Base-by-base conservation (phyloP, 1,284 basidiomycete species). In the Sphagnurus paluster region DNA sequence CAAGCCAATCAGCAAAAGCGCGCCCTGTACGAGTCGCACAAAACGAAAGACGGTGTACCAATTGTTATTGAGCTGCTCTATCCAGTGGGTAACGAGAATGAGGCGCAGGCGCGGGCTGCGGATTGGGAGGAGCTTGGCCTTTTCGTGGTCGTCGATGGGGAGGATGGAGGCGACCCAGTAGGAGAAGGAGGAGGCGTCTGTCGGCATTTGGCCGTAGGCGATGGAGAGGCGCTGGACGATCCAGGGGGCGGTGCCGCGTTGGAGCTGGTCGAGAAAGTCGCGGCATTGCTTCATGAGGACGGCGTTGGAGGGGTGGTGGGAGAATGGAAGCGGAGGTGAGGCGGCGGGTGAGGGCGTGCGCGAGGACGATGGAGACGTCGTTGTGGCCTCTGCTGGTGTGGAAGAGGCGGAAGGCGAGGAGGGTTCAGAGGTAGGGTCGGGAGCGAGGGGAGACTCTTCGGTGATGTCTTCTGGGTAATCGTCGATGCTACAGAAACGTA, bases 71-170 rank as follows among this genome's bases (percentile, higher is more conserved):
- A 76, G 60, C 56, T 72, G 68, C 58, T 96, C 92, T 57, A 98
- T 94, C 94, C 94, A 98, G 60, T 93, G 87, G 29, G 92, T 89
- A 47, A 96, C 86, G 55, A 98, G 74, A 48, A 87, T 75, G 39
- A 98, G 68, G 26, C 94, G 77, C 51, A 95, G 70, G 20, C 87
- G 77, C 1, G 89, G 76, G 46, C 84, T 89, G 51, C 87, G 82
- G 49, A 97, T 90, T 2, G 93, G 91, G n/a, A 98, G 71, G n/a
- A 98, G 73, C 56, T 91, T 90, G 14, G 91, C 89, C 68, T 96
- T 96, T 71, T 97, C 93, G 58, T 87, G 80, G 56, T 97, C 93
- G 62, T 96, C 92, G 58, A 98, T 93, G n/a, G 94, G 95, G 51
- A 98, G 83, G 16, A 96, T 81, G 62, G 86, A 74, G 1, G 90